These are phyloP conservation scores for Udeniomyces megalosporus DNA, from an alignment of 768 basidiomycete genomes.

Conservation along the genomic window DNA sequence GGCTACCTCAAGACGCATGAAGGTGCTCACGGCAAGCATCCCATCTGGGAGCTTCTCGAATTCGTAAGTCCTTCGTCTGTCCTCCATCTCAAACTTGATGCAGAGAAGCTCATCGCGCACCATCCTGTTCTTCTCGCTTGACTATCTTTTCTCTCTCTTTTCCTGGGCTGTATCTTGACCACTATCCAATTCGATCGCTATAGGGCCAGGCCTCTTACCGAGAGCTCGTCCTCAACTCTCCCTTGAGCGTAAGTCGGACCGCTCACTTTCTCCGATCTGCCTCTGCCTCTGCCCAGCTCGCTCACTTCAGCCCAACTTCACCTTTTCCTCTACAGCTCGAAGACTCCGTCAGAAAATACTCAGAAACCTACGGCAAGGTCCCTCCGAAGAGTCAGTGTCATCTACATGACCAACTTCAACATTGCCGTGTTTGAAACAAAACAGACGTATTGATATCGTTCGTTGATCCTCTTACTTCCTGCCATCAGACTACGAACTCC, in stretches of 20 bases:
- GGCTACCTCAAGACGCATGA: neutral
- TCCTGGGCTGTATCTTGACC: too few relatives aligned
- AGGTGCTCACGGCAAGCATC: neutral
- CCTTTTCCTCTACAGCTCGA: neutral
- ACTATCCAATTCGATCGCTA: too few relatives aligned
- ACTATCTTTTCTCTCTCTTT: too few relatives aligned
- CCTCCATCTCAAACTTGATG: too few relatives aligned
- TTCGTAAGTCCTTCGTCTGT: neutral
- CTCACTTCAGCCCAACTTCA: too few relatives aligned
- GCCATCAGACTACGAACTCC: neutral
- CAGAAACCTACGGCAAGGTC: neutral
- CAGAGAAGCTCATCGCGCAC: neutral
- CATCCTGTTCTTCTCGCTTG: neutral
- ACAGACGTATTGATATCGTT: neutral
- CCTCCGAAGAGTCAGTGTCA: neutral
- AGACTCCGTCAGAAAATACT: constrained; percentile 1
- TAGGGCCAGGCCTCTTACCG: constrained; percentile 3
- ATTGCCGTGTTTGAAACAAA: too few relatives aligned
- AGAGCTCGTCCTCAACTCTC: neutral
- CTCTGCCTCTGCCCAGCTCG: too few relatives aligned
- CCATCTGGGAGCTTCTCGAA: constrained; percentile 10
- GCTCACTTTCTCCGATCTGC: neutral
- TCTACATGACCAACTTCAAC: neutral
- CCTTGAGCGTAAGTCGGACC: neutral
- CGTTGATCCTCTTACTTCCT: neutral